phyloP scores from a whole-genome alignment of 176 grass and related monocot species.

The Carex kokanica region DNA sequence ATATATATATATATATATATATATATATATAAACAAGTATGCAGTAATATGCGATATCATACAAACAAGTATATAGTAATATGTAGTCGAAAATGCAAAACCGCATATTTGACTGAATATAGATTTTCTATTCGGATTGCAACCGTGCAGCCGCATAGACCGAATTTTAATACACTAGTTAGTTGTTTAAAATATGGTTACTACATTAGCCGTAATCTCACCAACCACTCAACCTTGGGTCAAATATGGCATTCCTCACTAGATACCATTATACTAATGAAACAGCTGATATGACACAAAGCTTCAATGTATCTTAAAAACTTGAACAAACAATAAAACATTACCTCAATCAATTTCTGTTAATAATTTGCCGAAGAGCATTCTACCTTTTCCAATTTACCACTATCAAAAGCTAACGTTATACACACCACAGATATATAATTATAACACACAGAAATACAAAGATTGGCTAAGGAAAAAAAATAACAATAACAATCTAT shows the following conservation, averaged over 20 bases:
- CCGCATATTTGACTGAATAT: too few relatives aligned
- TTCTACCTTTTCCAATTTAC: conserved; percentile 3
- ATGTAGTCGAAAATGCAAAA: too few relatives aligned
- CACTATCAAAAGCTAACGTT: conserved; percentile 16
- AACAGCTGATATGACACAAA: background rate
- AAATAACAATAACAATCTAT: background rate
- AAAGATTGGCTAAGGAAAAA: background rate
- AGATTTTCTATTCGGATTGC: too few relatives aligned
- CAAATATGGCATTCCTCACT: background rate
- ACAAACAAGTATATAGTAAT: too few relatives aligned
- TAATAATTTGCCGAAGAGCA: background rate
- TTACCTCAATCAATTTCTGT: background rate
- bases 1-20: too few relatives aligned
- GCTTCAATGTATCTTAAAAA: background rate
- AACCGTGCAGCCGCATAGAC: too few relatives aligned
- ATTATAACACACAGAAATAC: conserved; percentile 19
- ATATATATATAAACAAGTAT: too few relatives aligned
- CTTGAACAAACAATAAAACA: background rate
- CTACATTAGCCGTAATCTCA: too few relatives aligned
- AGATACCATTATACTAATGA: background rate
- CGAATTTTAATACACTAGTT: too few relatives aligned
- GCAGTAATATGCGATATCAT: too few relatives aligned
- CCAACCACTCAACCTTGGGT: too few relatives aligned
- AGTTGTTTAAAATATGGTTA: too few relatives aligned
- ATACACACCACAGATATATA: conserved; percentile 21